Conservation (phyloP, 176 grass and related monocot species). For the Eragrostis nindensis region DNA sequence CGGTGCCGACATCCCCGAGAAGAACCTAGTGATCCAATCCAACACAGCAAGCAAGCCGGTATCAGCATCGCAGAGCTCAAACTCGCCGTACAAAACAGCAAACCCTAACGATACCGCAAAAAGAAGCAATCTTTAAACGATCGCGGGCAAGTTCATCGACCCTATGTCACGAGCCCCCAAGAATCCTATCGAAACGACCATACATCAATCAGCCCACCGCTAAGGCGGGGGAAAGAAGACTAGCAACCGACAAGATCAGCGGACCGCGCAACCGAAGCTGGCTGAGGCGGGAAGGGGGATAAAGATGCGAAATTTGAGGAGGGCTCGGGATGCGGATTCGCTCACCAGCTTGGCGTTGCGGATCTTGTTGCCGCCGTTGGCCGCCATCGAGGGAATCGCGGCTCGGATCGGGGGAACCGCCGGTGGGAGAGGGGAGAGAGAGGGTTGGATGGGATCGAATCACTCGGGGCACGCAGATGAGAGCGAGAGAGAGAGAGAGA, state of each 20-base stretch:
- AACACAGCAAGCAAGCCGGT: not conserved
- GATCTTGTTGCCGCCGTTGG: conserved; percentile 55
- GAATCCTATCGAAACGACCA: not conserved
- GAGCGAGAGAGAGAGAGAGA: not conserved
- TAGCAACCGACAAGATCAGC: not conserved
- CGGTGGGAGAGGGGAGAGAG: not conserved
- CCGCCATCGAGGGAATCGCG: conserved; percentile 51
- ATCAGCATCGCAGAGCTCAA: not conserved
- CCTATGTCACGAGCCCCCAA: not conserved
- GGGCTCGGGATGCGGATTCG: not conserved
- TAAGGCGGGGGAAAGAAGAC: not conserved
- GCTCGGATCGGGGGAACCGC: not conserved
- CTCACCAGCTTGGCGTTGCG: conserved; percentile 84
- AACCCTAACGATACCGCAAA: not conserved
- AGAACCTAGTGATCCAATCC: conserved; percentile 63
- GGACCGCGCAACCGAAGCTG: not conserved
- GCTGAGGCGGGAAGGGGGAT: not conserved
- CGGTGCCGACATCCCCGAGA: conserved; percentile 88
- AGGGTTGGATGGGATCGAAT: not conserved
- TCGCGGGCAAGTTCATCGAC: not conserved
- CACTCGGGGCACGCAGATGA: not conserved
- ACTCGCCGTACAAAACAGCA: not conserved
- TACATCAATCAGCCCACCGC: not conserved
- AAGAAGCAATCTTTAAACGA: not conserved
- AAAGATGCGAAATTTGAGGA: not conserved